A percentile compares a stretch with the other conserved stretches of the same genome.
Conservation (phyloP, 2,329 filamentous ascomycete species). For the Fusarium torreyae region DNA sequence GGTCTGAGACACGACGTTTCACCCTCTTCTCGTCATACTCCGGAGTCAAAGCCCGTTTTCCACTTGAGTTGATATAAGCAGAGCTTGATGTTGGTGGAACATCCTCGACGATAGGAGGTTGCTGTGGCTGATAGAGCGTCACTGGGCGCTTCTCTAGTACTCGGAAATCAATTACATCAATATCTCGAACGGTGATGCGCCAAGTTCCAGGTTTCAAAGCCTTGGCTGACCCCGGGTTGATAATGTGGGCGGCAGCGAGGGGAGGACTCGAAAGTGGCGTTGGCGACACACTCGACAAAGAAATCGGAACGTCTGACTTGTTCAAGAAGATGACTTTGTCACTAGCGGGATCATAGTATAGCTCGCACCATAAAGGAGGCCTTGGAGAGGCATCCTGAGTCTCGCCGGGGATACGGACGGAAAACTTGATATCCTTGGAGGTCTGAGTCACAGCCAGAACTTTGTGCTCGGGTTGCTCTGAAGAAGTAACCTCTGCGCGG, state of each 20-base stretch:
- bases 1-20: slow-evolving; percentile 58
- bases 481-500: slow-evolving; percentile 67
- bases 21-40: slow-evolving; percentile 63
- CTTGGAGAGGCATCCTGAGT: slow-evolving; percentile 59
- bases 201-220: slow-evolving; percentile 69
- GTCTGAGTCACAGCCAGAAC: slow-evolving; percentile 74
- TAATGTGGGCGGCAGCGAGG: slow-evolving; percentile 61
- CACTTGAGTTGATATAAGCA: slow-evolving; percentile 61
- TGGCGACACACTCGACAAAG: slow-evolving; percentile 63
- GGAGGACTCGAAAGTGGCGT: slow-evolving; percentile 56
- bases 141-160: slow-evolving; percentile 70
- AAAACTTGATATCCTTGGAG: slow-evolving; percentile 72
- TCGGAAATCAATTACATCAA: slow-evolving; percentile 70
- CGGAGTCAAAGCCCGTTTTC: slow-evolving; percentile 65
- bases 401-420: slow-evolving; percentile 68
- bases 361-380: slow-evolving; percentile 70
- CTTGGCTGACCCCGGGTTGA: slow-evolving; percentile 62
- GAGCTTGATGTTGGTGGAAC: slow-evolving; percentile 51
- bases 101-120: slow-evolving; percentile 49
- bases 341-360: slow-evolving; percentile 73
- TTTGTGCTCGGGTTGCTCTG: slow-evolving; percentile 68
- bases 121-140: slow-evolving; percentile 55
- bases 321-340: slow-evolving; percentile 72
- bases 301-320: slow-evolving; percentile 68
- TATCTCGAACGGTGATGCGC: slow-evolving; percentile 66